Conservation (phyloP, 257 asterid genomes). For the Thymus mandschuricus region DNA sequence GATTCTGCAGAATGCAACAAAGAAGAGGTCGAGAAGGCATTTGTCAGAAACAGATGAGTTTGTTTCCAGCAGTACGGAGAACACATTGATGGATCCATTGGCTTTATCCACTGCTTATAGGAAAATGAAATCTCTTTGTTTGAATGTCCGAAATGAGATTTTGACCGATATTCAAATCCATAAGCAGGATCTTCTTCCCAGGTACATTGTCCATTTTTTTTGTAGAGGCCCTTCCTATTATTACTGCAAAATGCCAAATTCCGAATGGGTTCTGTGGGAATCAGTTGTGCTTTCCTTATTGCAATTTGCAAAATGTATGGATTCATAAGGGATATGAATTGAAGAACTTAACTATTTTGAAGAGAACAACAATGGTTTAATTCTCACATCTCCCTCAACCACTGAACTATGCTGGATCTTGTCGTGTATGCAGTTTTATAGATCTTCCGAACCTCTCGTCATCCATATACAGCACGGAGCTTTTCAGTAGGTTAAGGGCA, state of each 20-base stretch:
- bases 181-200: constrained; percentile 78
- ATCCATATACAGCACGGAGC: constrained; percentile 84
- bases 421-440: constrained; percentile 56
- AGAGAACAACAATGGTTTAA: too few species aligned
- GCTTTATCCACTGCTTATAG: constrained; percentile 81
- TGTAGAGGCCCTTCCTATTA: not conserved
- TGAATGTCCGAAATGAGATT: constrained; percentile 68
- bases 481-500: constrained; percentile 66
- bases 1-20: constrained; percentile 72
- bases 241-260: not conserved
- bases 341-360: too few species aligned
- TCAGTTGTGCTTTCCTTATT: too few species aligned
- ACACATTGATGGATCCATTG: constrained; percentile 67
- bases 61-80: constrained; percentile 62
- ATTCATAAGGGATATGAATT: too few species aligned
- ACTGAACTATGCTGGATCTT: too few species aligned
- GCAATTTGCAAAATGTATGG: too few species aligned
- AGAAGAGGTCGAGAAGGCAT: constrained; percentile 85
- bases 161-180: constrained; percentile 82
- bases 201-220: constrained; percentile 44
- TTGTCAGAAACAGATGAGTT: constrained; percentile 86
- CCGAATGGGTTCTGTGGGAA: not conserved
- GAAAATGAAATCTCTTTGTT: constrained; percentile 74
- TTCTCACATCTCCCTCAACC: too few species aligned
- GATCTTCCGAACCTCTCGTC: constrained; percentile 92